Evolutionary conservation across 768 basidiomycete species (phyloP).

Genomic region (Pleurotus ostreatus): DNA sequence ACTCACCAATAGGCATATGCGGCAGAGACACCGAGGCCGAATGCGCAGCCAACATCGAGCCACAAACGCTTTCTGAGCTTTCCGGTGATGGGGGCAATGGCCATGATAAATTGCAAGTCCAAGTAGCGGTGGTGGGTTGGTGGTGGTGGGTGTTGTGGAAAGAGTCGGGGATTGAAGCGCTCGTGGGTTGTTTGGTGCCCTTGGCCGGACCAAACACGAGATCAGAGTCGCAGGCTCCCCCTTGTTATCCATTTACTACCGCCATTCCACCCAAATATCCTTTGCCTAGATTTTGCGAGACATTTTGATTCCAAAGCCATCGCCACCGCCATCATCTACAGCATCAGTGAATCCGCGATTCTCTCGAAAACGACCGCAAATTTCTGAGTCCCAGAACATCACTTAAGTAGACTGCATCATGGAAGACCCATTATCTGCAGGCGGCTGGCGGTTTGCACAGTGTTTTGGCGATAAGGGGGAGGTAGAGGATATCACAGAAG

Average conservation of each 20-base stretch:
- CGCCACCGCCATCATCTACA: slow-evolving; percentile 4
- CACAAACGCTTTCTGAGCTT: slow-evolving; percentile 91
- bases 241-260: slow-evolving; percentile 19
- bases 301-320: slow-evolving; percentile 4
- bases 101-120: slow-evolving; percentile 41
- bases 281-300: slow-evolving; percentile 4
- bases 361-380: slow-evolving; percentile 15
- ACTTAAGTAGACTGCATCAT: slow-evolving; percentile 36
- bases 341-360: slow-evolving; percentile 16
- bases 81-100: slow-evolving; percentile 89
- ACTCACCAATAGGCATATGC: slow-evolving; percentile 86
- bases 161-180: slow-evolving; percentile 5
- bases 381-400: slow-evolving; percentile 14
- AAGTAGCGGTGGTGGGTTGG: slow-evolving; percentile 20
- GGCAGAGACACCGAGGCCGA: slow-evolving; percentile 72
- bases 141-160: slow-evolving; percentile 17
- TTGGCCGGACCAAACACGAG: slow-evolving; percentile 15
- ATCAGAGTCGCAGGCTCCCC: slow-evolving; percentile 10
- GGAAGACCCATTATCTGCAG: slow-evolving; percentile 84
- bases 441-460: slow-evolving; percentile 98
- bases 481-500: slow-evolving; percentile 99
- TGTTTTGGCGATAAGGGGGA: slow-evolving; percentile 99
- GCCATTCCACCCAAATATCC: slow-evolving; percentile 9
- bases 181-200: neutral
- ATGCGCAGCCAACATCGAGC: slow-evolving; percentile 70